Evolutionary conservation across 2,329 filamentous ascomycete species (phyloP), one percentile per base, ranked within the genome.

Genomic region (Clathrospora elynae): DNA sequence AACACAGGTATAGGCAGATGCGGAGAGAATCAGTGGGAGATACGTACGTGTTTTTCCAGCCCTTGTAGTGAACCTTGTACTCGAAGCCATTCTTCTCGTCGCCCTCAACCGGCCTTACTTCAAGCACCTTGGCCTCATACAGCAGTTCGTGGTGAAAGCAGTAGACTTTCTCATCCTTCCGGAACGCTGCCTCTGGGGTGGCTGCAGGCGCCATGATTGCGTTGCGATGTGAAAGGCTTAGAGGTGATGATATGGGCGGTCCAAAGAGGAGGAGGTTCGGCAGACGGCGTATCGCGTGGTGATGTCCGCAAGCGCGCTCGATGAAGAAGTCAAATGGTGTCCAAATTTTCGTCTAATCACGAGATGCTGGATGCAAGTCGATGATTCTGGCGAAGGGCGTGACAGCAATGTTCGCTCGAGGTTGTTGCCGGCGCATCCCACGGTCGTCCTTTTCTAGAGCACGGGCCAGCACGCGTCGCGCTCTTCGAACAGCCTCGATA

Each of bases 131-230:
- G 56, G 93, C 93, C 73, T 99, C 93, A 68, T 99, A 99, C 36
- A 99, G 83, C 73, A 97, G 85, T 65, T 97, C 91, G 74, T 92
- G 89, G 70, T 99, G 93, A 68, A 97, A 97, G 76, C 93, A 99
- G 20, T 97, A 83, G 24, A 95, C 90, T 67, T 87, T 90, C 77
- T 99, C 93, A 67, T 97, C 90, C 66, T 85, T 85, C 47, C 73
- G 73, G 64, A 82, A 87, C 54, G 74, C 71, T n/a, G 77, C 73
- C 46, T 78, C 76, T n/a, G 66, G 66, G 17, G 64, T 69, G 39
- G 80, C 67, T 46, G 80, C 76, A 43, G 81, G 78, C 78, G 91
- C 65, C 66, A 69, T 69, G 44, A 18, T 45, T 49, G 48, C 20
- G 30, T 17, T 49, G 46, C 13, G 32, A 34, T 20, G 37, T 36